Evolutionary conservation across 176 grass and related monocot species (phyloP).

Genomic region (Urochloa ruziziensis): DNA sequence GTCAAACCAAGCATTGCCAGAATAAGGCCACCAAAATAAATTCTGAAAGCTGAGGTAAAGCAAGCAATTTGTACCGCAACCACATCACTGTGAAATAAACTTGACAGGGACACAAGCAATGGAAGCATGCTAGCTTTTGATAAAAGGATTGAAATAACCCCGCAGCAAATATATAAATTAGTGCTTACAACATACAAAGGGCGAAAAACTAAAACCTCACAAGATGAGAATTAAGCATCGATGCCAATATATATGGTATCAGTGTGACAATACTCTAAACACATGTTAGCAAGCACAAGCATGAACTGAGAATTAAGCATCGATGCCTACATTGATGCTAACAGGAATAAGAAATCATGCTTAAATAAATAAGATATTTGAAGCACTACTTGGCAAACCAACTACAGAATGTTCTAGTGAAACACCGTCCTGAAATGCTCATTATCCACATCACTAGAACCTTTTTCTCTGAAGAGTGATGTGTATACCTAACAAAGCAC

Average conservation of each 20-base stretch:
- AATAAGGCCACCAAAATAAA: not conserved
- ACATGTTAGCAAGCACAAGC: not conserved
- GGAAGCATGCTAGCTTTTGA: not conserved
- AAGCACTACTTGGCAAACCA: not conserved
- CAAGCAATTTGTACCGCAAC: not conserved
- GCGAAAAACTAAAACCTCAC: not conserved
- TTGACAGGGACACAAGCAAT: not conserved
- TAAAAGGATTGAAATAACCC: not conserved
- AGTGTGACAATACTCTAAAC: not conserved
- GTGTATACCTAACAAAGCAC: not conserved
- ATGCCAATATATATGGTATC: not conserved
- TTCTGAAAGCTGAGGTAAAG: not conserved
- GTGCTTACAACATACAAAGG: not conserved
- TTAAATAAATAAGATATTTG: not conserved
- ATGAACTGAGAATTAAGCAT: too few species aligned
- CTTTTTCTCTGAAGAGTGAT: not conserved
- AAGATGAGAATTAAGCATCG: not conserved
- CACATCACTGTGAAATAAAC: not conserved
- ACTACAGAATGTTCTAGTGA: not conserved
- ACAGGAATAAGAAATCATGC: too few species aligned
- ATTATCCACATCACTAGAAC: not conserved
- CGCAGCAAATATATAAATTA: not conserved
- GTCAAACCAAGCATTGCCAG: slow-evolving; percentile 5
- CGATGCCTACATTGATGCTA: too few species aligned
- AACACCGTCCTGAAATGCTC: not conserved